Conservation (phyloP, 192 early-diverging fungal species). For the Phycomyces nitens region DNA sequence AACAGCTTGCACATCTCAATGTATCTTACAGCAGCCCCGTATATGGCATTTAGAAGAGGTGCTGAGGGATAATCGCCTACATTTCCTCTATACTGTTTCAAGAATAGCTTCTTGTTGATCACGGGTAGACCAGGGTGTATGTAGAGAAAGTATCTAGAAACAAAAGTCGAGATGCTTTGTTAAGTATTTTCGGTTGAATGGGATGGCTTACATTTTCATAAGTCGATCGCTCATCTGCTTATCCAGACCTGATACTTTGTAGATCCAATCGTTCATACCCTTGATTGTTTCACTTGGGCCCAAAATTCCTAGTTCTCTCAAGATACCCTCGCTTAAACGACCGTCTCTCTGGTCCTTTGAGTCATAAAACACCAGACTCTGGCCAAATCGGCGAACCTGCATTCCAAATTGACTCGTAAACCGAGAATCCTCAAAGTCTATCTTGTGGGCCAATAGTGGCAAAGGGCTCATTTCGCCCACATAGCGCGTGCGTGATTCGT, state of each 20-base stretch:
- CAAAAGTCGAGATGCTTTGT: conserved; percentile 5
- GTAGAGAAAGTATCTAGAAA: conserved; percentile 59
- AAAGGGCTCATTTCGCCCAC: conserved; percentile 29
- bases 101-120: conserved; percentile 60
- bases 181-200: too few species aligned
- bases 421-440: conserved; percentile 23
- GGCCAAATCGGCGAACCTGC: conserved; percentile 21
- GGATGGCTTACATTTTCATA: conserved; percentile 29
- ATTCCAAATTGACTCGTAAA: conserved; percentile 3
- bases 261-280: conserved; percentile 33
- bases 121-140: conserved; percentile 72
- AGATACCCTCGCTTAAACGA: background rate
- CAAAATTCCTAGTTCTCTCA: conserved; percentile 20
- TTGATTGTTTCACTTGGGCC: conserved; percentile 26
- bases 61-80: conserved; percentile 26
- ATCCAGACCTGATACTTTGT: conserved; percentile 25
- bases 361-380: conserved; percentile 24
- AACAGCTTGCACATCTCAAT: conserved; percentile 25
- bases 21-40: conserved; percentile 30
- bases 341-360: conserved; percentile 4
- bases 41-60: conserved; percentile 29
- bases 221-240: conserved; percentile 29
- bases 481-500: conserved; percentile 13
- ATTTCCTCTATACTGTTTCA: conserved; percentile 38
- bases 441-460: conserved; percentile 26